A percentile compares a stretch with the other conserved stretches of the same genome.
Evolutionary conservation across 805 yeast genomes (phyloP).

Genomic region (Millerozyma miso): DNA sequence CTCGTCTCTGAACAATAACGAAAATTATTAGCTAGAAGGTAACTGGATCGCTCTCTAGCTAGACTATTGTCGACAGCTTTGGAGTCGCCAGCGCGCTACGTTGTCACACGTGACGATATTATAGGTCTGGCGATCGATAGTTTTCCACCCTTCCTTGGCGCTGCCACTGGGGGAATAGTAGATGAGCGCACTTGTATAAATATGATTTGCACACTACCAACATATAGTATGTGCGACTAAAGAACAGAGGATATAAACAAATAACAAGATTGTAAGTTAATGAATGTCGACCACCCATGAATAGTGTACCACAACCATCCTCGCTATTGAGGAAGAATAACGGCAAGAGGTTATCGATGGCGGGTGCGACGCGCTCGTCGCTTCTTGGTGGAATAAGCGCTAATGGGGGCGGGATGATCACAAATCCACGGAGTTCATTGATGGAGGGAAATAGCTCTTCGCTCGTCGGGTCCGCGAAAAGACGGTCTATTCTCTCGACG

Average conservation of each 20-base stretch:
- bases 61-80: no score
- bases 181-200: not conserved
- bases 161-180: no score
- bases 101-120: no score
- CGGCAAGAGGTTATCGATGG: slow-evolving; percentile 18
- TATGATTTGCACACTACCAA: not conserved
- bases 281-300: slow-evolving; percentile 6
- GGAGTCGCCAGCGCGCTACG: no score
- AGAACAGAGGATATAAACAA: slow-evolving; percentile 2
- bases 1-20: no score
- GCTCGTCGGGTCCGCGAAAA: slow-evolving; percentile 13
- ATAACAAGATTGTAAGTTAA: slow-evolving; percentile 1
- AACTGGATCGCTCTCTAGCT: no score
- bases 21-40: no score
- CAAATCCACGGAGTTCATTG: not conserved
- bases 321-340: slow-evolving; percentile 12
- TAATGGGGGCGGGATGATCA: slow-evolving; percentile 2
- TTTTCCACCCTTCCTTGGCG: no score
- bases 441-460: slow-evolving; percentile 4
- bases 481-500: slow-evolving; percentile 28
- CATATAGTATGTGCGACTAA: not conserved
- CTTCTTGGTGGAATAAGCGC: slow-evolving; percentile 15
- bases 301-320: slow-evolving; percentile 11
- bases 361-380: slow-evolving; percentile 18
- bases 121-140: no score